Percentiles rank a stretch among this genome's conserved stretches.
phyloP scores from a whole-genome alignment of 441 rosid genomes.

The Isatis lusitanica region DNA sequence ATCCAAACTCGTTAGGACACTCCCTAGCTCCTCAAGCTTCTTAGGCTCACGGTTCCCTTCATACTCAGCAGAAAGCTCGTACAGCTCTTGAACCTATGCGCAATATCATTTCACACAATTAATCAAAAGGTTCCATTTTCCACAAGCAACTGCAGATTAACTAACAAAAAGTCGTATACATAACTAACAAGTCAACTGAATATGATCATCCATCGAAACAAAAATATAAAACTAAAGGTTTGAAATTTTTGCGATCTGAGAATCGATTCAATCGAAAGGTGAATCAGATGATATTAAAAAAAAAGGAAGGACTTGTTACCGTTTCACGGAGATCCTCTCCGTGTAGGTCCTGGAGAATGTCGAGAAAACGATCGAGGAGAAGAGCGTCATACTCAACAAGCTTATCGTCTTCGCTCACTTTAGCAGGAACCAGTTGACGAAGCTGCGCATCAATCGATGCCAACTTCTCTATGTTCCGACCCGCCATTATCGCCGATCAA shows the following conservation, averaged over 20 bases:
- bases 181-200: neutral
- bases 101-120: neutral
- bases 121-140: neutral
- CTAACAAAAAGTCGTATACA: neutral
- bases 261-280: neutral
- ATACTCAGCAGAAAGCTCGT: conserved; percentile 84
- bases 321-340: conserved; percentile 87
- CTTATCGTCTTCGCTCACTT: conserved; percentile 87
- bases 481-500: conserved; percentile 48
- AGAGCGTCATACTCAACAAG: conserved; percentile 88
- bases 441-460: conserved; percentile 91
- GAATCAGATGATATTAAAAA: neutral
- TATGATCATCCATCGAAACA: neutral
- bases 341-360: conserved; percentile 84
- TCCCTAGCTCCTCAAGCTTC: conserved; percentile 88
- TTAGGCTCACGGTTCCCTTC: conserved; percentile 70
- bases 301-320: conserved; percentile 31
- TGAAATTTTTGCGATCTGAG: neutral
- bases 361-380: conserved; percentile 83
- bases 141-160: neutral
- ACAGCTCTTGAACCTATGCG: conserved; percentile 77
- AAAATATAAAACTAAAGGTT: neutral
- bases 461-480: conserved; percentile 73
- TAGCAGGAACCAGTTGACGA: conserved; percentile 67
- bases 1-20: conserved; percentile 74